Evolutionary conservation across 2,329 filamentous ascomycete species (phyloP), one percentile per base, ranked within the genome.

Genomic region (Apiospora marii): DNA sequence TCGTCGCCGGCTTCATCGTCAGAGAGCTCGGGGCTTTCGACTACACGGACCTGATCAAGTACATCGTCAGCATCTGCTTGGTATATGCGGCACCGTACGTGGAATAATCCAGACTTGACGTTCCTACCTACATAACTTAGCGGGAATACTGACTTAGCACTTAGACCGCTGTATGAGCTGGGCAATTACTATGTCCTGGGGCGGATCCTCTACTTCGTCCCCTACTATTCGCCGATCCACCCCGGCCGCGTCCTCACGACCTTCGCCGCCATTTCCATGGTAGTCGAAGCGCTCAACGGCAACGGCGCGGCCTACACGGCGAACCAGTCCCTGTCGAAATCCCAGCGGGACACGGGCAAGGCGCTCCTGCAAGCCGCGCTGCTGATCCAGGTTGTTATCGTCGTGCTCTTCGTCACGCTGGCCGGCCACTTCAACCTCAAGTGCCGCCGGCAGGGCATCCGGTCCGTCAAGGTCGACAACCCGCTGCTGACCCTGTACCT

Each of bases 131-230:
- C 8, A 24, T 46, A 19, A 22, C 34, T 3, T 37, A 13, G 13
- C 34, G 58, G 58, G n/a, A 37, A 49, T 12, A 7, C 67, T 49
- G n/a, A 64, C 34, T 12, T 12, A 34, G 22, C 8, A 34, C 34
- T 22, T 61, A 86, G 86, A 24, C 89, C 89, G 1, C 81, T 90
- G 12, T 87, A 90, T 69, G 87, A 89, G 71, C 84, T 88, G 4
- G 84, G 85, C 58, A 90, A 90, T 76, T 91, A 91, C 78, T 86
- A 90, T 74, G 83, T 90, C 67, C 85, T 91, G 69, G 86, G 86
- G 2, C 85, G 88, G 2, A 83, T 89, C 22, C 82, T 91, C 8
- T 88, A 87, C 79, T 91, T 90, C 78, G 84, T 90, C 12, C 89
- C 89, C 0, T 87, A 90, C 75, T 82, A 87, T 72, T 84, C 88